These are phyloP conservation scores for Fistulifera pelliculosa DNA, from an alignment of 108 stramenopile species.

Conservation along the genomic window DNA sequence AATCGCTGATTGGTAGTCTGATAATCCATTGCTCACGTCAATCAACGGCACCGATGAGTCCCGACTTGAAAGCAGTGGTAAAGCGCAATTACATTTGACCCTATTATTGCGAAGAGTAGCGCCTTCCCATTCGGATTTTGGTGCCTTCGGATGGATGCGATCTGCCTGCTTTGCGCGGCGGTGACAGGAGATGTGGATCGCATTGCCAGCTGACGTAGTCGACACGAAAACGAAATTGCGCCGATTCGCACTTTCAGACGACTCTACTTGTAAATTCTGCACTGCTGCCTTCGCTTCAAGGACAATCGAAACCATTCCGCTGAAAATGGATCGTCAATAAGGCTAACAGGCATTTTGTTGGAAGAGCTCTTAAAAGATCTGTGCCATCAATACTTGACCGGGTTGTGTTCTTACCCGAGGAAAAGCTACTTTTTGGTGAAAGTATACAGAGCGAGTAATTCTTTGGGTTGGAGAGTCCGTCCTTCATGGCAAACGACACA, in stretches of 20 bases:
- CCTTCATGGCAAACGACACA: constrained; percentile 86
- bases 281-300: constrained; percentile 41
- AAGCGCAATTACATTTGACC: constrained; percentile 72
- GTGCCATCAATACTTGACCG: constrained; percentile 56
- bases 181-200: constrained; percentile 75
- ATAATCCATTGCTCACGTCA: constrained; percentile 55
- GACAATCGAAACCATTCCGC: constrained; percentile 32
- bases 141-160: constrained; percentile 64
- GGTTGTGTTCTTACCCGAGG: constrained; percentile 39
- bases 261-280: constrained; percentile 11
- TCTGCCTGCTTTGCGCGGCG: constrained; percentile 61
- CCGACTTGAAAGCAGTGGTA: constrained; percentile 72
- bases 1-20: constrained; percentile 51
- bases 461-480: constrained; percentile 58
- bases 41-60: constrained; percentile 63
- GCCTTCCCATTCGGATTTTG: constrained; percentile 86
- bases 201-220: constrained; percentile 76
- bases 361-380: constrained; percentile 43
- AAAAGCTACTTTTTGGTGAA: constrained; percentile 68
- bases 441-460: constrained; percentile 74
- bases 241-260: constrained; percentile 1
- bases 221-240: constrained; percentile 37
- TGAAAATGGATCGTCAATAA: constrained; percentile 16
- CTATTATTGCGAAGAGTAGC: constrained; percentile 70
- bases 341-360: constrained; percentile 31